A percentile compares a stretch with the other conserved stretches of the same genome.
phyloP scores from a whole-genome alignment of 2,329 filamentous ascomycete species.

The Dothistroma septosporum region DNA sequence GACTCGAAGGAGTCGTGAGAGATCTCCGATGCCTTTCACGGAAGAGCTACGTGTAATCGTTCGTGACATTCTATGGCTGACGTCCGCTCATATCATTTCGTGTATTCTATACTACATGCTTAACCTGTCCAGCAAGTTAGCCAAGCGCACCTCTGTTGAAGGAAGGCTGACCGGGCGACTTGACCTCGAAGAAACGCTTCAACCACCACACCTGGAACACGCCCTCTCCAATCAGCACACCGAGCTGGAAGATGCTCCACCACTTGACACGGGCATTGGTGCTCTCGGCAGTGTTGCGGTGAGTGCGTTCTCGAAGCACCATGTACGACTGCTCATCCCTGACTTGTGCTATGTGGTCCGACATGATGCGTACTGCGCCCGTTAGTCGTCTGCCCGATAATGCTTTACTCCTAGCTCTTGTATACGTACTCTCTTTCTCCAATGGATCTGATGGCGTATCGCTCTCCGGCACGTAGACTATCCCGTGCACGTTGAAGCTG shows the following conservation, averaged over 20 bases:
- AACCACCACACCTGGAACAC: constrained; percentile 99
- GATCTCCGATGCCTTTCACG: background rate
- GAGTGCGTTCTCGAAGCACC: constrained; percentile 86
- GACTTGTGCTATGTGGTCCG: constrained; percentile 82
- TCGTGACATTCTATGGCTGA: background rate
- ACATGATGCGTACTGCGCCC: constrained; percentile 69
- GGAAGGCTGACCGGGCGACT: constrained; percentile 27
- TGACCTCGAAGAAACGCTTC: constrained; percentile 67
- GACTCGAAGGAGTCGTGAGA: too few relatives aligned
- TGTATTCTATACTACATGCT: constrained; percentile 34
- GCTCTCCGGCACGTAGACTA: constrained; percentile 90
- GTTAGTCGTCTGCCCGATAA: constrained; percentile 6
- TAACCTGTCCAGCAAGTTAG: constrained; percentile 35
- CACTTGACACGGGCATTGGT: constrained; percentile 97
- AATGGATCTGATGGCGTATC: constrained; percentile 82
- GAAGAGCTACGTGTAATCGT: background rate
- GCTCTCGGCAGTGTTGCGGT: constrained; percentile 97
- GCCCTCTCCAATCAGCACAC: constrained; percentile 82
- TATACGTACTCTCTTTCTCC: constrained; percentile 72
- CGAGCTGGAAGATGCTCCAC: constrained; percentile 98
- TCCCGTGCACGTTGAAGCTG: constrained; percentile 97
- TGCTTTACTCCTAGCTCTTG: background rate
- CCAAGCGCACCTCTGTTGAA: constrained; percentile 30
- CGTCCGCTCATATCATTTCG: background rate
- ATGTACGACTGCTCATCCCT: constrained; percentile 99